Conservation (phyloP, 495 filamentous ascomycete species). For the Entonaema liquescens region DNA sequence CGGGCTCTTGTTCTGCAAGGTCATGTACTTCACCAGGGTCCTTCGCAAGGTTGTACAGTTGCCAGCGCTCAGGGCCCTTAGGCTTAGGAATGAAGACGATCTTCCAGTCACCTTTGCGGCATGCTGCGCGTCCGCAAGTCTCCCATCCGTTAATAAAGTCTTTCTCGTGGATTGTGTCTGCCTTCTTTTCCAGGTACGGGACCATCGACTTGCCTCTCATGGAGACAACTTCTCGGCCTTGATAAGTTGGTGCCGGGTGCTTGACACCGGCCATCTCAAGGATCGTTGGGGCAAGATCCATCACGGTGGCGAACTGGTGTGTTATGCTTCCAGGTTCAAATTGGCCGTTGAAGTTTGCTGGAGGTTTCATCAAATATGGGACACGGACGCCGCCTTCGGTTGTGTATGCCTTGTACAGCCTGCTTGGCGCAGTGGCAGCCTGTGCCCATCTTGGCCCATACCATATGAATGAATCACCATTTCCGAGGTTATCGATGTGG, state of each 20-base stretch:
- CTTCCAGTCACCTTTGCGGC: constrained; percentile 55
- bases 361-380: constrained; percentile 63
- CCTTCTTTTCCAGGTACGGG: constrained; percentile 43
- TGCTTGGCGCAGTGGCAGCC: constrained; percentile 69
- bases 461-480: constrained; percentile 70
- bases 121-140: constrained; percentile 49
- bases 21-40: constrained; percentile 55
- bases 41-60: constrained; percentile 51
- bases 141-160: constrained; percentile 53
- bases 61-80: constrained; percentile 44
- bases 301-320: constrained; percentile 68
- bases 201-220: constrained; percentile 64
- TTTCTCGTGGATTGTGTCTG: constrained; percentile 50
- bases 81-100: constrained; percentile 49
- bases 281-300: constrained; percentile 70
- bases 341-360: constrained; percentile 46
- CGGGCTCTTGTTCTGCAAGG: constrained; percentile 43
- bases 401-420: constrained; percentile 70
- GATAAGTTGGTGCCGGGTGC: constrained; percentile 65
- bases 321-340: constrained; percentile 55
- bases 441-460: constrained; percentile 73
- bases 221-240: constrained; percentile 63
- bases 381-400: constrained; percentile 70
- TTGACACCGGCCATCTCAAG: constrained; percentile 68
- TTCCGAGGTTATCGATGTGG: constrained; percentile 67